phyloP scores from a whole-genome alignment of 1,284 basidiomycete genomes.

The Ustanciosporium gigantosporum region DNA sequence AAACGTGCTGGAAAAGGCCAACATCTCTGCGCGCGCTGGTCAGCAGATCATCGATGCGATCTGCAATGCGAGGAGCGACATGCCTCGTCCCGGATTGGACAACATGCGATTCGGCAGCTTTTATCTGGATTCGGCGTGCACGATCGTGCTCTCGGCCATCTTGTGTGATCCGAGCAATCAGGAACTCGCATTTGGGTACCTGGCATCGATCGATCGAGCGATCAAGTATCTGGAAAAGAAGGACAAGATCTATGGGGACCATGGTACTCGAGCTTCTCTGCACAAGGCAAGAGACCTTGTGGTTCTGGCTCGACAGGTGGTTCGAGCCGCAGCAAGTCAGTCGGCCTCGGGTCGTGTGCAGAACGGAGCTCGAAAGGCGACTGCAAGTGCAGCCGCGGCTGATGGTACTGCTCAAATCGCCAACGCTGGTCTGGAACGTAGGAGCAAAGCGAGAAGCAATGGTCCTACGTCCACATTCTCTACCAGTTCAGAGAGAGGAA shows the following conservation, averaged over 20 bases:
- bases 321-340: conserved; percentile 23
- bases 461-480: conserved; percentile 13
- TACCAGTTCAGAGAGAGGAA: conserved; percentile 28
- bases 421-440: neutral
- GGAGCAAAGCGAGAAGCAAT: neutral
- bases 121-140: conserved; percentile 35
- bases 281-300: conserved; percentile 37
- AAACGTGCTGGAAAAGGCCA: conserved; percentile 24
- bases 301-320: conserved; percentile 31
- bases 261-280: conserved; percentile 30
- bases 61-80: conserved; percentile 20
- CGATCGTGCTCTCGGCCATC: conserved; percentile 30
- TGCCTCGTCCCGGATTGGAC: conserved; percentile 28
- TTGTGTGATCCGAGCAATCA: conserved; percentile 37
- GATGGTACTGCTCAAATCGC: neutral
- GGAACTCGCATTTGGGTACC: conserved; percentile 26
- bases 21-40: conserved; percentile 21
- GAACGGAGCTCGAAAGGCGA: conserved; percentile 3
- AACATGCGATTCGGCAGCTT: conserved; percentile 39
- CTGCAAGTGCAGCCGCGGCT: conserved; percentile 1
- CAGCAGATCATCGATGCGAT: conserved; percentile 36
- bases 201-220: conserved; percentile 30
- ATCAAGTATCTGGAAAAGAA: conserved; percentile 39
- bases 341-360: conserved; percentile 12
- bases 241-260: conserved; percentile 32